Conservation (phyloP, 352 stramenopile genomes). For the Peronospora tabacina region DNA sequence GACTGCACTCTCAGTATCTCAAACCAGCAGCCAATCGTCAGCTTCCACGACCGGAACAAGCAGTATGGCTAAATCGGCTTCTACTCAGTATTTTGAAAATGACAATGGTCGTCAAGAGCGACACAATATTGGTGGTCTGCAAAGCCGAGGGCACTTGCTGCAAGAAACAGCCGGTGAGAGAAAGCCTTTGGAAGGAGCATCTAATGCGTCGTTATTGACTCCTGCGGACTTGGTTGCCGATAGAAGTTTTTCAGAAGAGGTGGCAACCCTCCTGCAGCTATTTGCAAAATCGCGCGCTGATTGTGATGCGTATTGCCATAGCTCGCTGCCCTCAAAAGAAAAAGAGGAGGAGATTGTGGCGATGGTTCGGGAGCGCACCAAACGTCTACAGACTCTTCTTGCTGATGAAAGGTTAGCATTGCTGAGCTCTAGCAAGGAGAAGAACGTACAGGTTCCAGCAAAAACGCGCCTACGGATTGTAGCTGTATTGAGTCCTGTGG, state of each 20-base stretch:
- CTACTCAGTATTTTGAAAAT: conserved; percentile 22
- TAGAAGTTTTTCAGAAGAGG: conserved; percentile 32
- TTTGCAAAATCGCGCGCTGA: conserved; percentile 59
- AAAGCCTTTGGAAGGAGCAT: conserved; percentile 12
- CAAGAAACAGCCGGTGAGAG: conserved; percentile 12
- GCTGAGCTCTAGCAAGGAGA: conserved; percentile 58
- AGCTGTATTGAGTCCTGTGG: conserved; percentile 59
- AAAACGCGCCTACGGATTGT: conserved; percentile 76
- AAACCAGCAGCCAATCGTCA: conserved; percentile 11
- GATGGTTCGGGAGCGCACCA: conserved; percentile 64
- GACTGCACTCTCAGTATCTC: conserved; percentile 19
- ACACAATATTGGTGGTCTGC: conserved; percentile 4
- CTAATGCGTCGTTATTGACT: conserved; percentile 2
- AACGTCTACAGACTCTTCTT: conserved; percentile 59
- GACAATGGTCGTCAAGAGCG: conserved; percentile 18
- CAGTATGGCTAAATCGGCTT: conserved; percentile 19
- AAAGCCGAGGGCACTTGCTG: conserved; percentile 13
- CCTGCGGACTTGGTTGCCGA: conserved; percentile 6
- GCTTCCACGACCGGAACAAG: conserved; percentile 2
- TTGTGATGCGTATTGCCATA: conserved; percentile 70
- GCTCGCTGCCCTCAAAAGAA: conserved; percentile 43
- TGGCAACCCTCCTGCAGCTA: conserved; percentile 53
- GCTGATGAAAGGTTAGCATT: conserved; percentile 62
- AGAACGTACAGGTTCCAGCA: conserved; percentile 68
- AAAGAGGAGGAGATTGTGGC: conserved; percentile 76